Evolutionary conservation across 2,329 filamentous ascomycete species (phyloP).

Genomic region (Beauveria australis): DNA sequence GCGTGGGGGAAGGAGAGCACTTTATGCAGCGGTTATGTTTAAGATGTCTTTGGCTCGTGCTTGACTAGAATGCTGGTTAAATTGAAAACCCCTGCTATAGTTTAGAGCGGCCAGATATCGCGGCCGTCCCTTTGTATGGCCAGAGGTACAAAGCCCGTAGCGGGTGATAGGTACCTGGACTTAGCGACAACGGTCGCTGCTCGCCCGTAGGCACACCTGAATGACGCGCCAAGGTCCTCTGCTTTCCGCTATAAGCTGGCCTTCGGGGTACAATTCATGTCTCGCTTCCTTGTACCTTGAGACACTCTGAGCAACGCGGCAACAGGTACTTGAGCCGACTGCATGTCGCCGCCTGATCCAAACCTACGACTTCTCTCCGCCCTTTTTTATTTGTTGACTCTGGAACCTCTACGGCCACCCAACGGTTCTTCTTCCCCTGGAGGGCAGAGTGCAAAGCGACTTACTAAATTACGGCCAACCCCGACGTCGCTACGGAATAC

Average conservation of each 20-base stretch:
- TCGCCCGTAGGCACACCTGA: not conserved
- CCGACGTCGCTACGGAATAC: constrained; percentile 7
- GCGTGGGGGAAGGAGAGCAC: not conserved
- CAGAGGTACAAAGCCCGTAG: not conserved
- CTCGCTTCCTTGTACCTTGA: not conserved
- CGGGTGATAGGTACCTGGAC: constrained; percentile 4
- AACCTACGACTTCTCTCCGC: constrained; percentile 5
- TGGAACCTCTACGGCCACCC: not conserved
- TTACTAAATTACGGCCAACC: not conserved
- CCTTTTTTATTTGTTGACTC: not conserved
- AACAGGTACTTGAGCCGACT: not conserved
- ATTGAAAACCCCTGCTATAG: constrained; percentile 5
- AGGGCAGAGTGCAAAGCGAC: constrained; percentile 1
- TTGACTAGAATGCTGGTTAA: constrained; percentile 2
- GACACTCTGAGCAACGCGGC: not conserved
- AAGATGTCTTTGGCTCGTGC: not conserved
- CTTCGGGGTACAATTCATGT: not conserved
- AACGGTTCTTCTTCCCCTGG: not conserved
- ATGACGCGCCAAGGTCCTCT: not conserved
- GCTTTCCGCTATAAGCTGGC: not conserved
- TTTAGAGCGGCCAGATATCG: constrained; percentile 4
- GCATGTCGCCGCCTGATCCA: constrained; percentile 5
- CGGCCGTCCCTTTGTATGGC: not conserved
- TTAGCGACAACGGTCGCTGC: not conserved
- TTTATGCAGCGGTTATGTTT: not conserved